Evolutionary conservation across 1,139 yeast genomes (phyloP), one percentile per base, ranked within the genome.

Genomic region (Yarrowia galli): DNA sequence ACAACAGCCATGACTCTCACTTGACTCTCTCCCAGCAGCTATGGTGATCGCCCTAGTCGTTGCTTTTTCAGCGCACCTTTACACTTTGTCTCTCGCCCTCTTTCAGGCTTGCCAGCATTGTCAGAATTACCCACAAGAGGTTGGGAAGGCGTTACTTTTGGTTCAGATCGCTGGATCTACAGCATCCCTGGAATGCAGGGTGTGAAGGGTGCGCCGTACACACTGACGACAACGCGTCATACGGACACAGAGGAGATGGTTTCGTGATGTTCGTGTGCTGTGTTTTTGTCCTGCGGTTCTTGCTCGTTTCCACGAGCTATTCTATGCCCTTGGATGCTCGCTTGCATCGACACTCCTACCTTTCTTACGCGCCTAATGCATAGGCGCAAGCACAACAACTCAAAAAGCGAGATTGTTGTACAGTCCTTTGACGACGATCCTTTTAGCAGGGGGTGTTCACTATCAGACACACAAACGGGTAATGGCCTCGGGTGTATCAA

Each of bases 161-260:
- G 61, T 10, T 25, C 43, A n/a, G 61, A 54, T 54, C 61, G 61
- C 61, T 54, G 61, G 61, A 54, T 54, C 61, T 38, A 38, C 61
- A 28, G 22, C 22, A 54, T 38, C 61, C 61, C 61, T 54, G 61
- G 61, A 54, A 54, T 54, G 61, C 61, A 54, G 61, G 61, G 61
- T n/a, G 36, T 22, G 22, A 23, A 23, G 35, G 8, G 56, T 49
- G 6, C 20, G 12, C 18, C 25, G 56, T 35, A 4, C 20, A 4
- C 20, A 2, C 10, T 10, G 40, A 9, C 18, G 13, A 7, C 3
- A 9, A 51, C 42, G 58, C 42, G 58, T 51, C 28, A 35, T 9
- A 35, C 18, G 13, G 10, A 36, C 3, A 1, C 5, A 13, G 10
- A 15, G 28, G 15, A 25, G 4, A 2, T 2, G 18, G 3, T 13